phyloP scores from a whole-genome alignment of 257 asterid species.

The Salvia splendens region DNA sequence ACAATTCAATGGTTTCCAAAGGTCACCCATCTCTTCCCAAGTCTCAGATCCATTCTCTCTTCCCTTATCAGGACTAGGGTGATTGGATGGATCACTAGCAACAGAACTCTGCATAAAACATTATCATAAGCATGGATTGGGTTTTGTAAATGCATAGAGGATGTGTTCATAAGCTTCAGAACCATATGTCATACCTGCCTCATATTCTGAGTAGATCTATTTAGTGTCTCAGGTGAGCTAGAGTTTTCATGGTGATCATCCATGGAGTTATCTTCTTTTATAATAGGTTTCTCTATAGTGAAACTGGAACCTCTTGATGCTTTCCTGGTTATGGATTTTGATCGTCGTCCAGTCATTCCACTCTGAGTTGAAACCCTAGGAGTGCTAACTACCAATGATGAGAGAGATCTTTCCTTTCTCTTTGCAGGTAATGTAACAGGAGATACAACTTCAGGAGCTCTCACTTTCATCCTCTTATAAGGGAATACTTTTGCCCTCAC shows the following conservation, averaged over 20 bases:
- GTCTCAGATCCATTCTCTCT: constrained; percentile 40
- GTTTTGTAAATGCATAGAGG: not conserved
- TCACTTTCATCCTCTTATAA: constrained; percentile 48
- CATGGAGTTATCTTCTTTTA: constrained; percentile 28
- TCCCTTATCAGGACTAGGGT: constrained; percentile 46
- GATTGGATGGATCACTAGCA: constrained; percentile 54
- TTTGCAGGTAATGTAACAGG: constrained; percentile 49
- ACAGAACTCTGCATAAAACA: constrained; percentile 49
- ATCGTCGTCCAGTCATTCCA: constrained; percentile 55
- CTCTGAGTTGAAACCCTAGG: constrained; percentile 54
- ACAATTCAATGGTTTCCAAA: constrained; percentile 75
- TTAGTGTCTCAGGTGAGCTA: constrained; percentile 60
- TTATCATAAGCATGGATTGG: constrained; percentile 25
- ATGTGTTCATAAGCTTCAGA: constrained; percentile 21
- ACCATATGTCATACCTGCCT: constrained; percentile 56
- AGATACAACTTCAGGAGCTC: constrained; percentile 43
- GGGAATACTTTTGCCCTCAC: constrained; percentile 59
- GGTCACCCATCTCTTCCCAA: constrained; percentile 60
- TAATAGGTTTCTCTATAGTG: constrained; percentile 49
- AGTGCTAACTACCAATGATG: constrained; percentile 62
- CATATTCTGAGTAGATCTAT: constrained; percentile 53
- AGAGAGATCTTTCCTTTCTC: constrained; percentile 67
- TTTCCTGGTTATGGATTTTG: constrained; percentile 44
- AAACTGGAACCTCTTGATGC: constrained; percentile 41
- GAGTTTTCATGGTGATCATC: constrained; percentile 64